Percentiles rank a stretch among this genome's conserved stretches.
phyloP scores from a whole-genome alignment of 805 yeast genomes.

The Wickerhamomyces subpelliculosus region DNA sequence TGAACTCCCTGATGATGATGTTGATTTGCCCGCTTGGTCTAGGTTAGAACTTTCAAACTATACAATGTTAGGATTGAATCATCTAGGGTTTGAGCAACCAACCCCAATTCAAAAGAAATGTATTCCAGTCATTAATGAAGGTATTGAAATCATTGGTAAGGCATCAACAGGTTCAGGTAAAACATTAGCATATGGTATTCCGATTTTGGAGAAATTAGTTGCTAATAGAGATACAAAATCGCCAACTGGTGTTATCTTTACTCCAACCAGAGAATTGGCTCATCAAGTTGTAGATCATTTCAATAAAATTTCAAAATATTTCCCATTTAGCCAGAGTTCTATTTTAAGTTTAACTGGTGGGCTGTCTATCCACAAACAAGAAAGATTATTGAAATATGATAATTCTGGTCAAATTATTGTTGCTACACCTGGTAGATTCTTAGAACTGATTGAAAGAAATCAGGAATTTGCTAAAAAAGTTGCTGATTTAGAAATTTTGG shows the following conservation, averaged over 20 bases:
- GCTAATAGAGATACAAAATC: slow-evolving; percentile 22
- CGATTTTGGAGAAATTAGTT: slow-evolving; percentile 67
- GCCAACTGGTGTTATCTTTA: slow-evolving; percentile 75
- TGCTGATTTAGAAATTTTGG: slow-evolving; percentile 42
- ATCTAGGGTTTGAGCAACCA: slow-evolving; percentile 57
- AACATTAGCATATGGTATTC: slow-evolving; percentile 91
- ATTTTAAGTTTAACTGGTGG: slow-evolving; percentile 90
- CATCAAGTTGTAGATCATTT: slow-evolving; percentile 87
- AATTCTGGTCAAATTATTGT: slow-evolving; percentile 73
- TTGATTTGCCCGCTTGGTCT: slow-evolving; percentile 58
- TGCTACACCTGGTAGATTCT: slow-evolving; percentile 92
- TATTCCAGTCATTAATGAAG: slow-evolving; percentile 67
- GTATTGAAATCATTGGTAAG: slow-evolving; percentile 85
- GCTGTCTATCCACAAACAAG: slow-evolving; percentile 87
- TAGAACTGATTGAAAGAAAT: slow-evolving; percentile 70
- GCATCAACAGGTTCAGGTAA: slow-evolving; percentile 98
- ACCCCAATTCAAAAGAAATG: slow-evolving; percentile 77
- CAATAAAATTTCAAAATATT: slow-evolving; percentile 42
- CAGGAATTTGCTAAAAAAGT: slow-evolving; percentile 34
- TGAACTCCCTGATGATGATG: slow-evolving; percentile 27
- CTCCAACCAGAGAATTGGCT: slow-evolving; percentile 96
- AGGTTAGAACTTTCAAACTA: slow-evolving; percentile 41
- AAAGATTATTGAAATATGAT: slow-evolving; percentile 57
- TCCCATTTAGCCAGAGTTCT: slow-evolving; percentile 46
- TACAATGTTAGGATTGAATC: slow-evolving; percentile 54